These are phyloP conservation scores for Acer yangbiense DNA, from an alignment of 345 rosid genomes.

Conservation along the genomic window DNA sequence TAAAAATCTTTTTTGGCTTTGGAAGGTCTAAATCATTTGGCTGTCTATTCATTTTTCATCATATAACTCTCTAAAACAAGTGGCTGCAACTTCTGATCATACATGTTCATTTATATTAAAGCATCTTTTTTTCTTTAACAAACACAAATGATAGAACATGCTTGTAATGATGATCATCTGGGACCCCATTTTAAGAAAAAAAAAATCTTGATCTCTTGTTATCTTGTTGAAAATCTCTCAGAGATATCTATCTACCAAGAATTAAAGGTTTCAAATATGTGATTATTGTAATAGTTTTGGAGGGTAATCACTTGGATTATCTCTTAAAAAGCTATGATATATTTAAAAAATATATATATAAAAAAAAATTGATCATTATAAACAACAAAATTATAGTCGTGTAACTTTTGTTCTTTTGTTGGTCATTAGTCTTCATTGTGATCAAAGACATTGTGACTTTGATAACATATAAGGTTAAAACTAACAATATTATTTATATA, in stretches of 20 bases:
- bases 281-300: slow-evolving; percentile 26
- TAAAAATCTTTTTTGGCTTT: slow-evolving; percentile 26
- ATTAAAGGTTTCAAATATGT: slow-evolving; percentile 34
- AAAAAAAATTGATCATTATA: slow-evolving; percentile 11
- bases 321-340: slow-evolving; percentile 8
- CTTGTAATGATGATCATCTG: slow-evolving; percentile 41
- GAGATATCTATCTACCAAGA: slow-evolving; percentile 10
- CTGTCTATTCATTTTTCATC: slow-evolving; percentile 35
- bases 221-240: slow-evolving; percentile 23
- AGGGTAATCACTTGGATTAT: slow-evolving; percentile 20
- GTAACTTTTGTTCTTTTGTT: slow-evolving; percentile 15
- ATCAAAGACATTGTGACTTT: slow-evolving; percentile 15
- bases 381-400: slow-evolving; percentile 22
- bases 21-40: slow-evolving; percentile 50
- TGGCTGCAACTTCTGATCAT: slow-evolving; percentile 13
- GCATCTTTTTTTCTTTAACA: slow-evolving; percentile 32
- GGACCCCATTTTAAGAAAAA: slow-evolving; percentile 29
- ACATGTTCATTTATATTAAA: slow-evolving; percentile 31
- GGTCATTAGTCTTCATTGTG: background rate
- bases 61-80: slow-evolving; percentile 21
- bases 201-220: slow-evolving; percentile 11
- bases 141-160: slow-evolving; percentile 41
- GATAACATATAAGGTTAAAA: background rate
- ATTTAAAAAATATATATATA: too few species aligned
- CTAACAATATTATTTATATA: background rate